Base-by-base conservation (phyloP, 192 early-diverging fungal species). In the Coemansia sp. region DNA sequence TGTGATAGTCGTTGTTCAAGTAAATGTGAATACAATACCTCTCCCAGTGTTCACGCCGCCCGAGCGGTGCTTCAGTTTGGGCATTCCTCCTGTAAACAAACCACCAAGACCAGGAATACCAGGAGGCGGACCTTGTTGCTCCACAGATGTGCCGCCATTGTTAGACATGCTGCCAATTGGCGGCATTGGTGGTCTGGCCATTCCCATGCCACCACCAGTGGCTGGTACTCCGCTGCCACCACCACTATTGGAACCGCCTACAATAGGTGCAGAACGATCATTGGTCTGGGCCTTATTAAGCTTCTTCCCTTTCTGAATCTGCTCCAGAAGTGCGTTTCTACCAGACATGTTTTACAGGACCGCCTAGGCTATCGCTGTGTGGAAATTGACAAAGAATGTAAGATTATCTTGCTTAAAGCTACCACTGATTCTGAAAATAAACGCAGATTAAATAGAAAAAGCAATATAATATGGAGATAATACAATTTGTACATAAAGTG, bases 231-330 rank as follows among this genome's bases (percentile, higher is more conserved):
- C 68, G 9, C 63, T 60, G 8, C 72, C 80, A n/a, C 84, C 47
- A 32, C 88, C 81, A 13, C 66, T 70, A 4, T 79, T 40, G 47
- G 48, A 68, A 71, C 71, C 79, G 56, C 75, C 64, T 41, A 77
- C 72, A 42, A 65, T 61, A 5, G 90, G 88, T 5, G 75, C 83
- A 9, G 92, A 91, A 37, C 89, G 85, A 71, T 94, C 92, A 56
- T 89, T 91, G 6, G 92, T 94, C 42, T 79, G 69, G 16, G 89
- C 56, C 72, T 92, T 91, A 49, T 89, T 89, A 26, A 94, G 85
- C 54, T 45, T 65, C 52, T 73, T 84, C 41, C 92, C 92, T 57
- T 86, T 65, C 67, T 94, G 92, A 71, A 94, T 94, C 69, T 92
- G 88, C 41, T 71, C 44, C 67, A 92, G 79, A 56, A 94, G 81